phyloP scores from a whole-genome alignment of 2,329 filamentous ascomycete genomes.

The Exophiala aquamarina region DNA sequence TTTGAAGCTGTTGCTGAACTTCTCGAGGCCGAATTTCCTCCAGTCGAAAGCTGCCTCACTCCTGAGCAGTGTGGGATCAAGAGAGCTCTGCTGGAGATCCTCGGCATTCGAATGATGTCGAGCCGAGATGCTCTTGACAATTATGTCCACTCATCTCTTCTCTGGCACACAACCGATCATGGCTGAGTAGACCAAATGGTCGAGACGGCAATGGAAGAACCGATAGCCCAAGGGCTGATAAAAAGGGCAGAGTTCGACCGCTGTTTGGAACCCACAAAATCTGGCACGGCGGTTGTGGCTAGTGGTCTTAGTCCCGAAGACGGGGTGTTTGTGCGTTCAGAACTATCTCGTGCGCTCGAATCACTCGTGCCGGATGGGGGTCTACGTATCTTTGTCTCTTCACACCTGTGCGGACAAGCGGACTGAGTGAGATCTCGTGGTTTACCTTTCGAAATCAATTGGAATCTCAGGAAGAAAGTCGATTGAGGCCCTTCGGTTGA shows the following conservation, averaged over 20 bases:
- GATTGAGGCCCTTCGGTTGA: constrained; percentile 66
- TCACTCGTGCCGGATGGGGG: constrained; percentile 80
- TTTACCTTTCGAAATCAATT: constrained; percentile 70
- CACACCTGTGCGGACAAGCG: constrained; percentile 63
- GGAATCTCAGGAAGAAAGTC: constrained; percentile 69
- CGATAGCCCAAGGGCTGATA: constrained; percentile 59
- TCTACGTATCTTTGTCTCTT: constrained; percentile 79
- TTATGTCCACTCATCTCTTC: constrained; percentile 67
- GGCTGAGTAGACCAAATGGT: constrained; percentile 55
- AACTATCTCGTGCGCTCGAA: constrained; percentile 65
- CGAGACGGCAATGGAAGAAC: constrained; percentile 58
- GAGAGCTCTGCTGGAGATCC: constrained; percentile 70
- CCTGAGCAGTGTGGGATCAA: constrained; percentile 68
- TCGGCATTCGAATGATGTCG: constrained; percentile 67
- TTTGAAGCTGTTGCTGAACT: constrained; percentile 69
- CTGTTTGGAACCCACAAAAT: constrained; percentile 54
- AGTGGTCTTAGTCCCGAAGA: constrained; percentile 74
- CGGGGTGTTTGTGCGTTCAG: constrained; percentile 69
- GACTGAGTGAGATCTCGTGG: constrained; percentile 64
- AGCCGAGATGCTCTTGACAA: constrained; percentile 65
- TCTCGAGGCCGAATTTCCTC: constrained; percentile 70
- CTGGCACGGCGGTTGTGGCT: constrained; percentile 70
- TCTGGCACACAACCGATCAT: constrained; percentile 56
- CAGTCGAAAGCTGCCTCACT: constrained; percentile 66
- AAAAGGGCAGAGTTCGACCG: constrained; percentile 42